A percentile compares a stretch with the other conserved stretches of the same genome.
Evolutionary conservation across 2,329 filamentous ascomycete genomes (phyloP).

Genomic region (Incumbomyces delicatus): DNA sequence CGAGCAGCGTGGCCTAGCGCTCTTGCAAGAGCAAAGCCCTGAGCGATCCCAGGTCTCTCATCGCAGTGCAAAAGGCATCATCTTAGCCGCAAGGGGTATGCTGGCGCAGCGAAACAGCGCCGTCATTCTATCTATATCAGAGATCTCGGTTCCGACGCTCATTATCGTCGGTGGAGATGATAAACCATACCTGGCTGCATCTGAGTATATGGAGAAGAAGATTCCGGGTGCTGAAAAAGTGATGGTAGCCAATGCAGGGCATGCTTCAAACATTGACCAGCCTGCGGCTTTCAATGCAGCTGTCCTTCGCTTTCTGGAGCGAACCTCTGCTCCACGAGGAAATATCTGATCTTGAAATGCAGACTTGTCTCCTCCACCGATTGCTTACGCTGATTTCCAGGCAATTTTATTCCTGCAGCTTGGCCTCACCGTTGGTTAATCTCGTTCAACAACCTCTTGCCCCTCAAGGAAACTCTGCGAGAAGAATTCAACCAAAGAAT

Average conservation of each 20-base stretch:
- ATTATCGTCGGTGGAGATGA: conserved; percentile 15
- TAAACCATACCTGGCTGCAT: conserved; percentile 13
- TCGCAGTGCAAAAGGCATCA: conserved; percentile 11
- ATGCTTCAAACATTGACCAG: conserved; percentile 10
- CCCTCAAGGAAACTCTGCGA: too few relatives aligned
- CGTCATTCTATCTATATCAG: conserved; percentile 8
- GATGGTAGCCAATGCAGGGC: conserved; percentile 8
- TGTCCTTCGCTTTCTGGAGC: conserved; percentile 9
- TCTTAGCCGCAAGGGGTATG: conserved; percentile 14
- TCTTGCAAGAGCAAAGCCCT: conserved; percentile 8
- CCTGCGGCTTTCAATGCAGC: conserved; percentile 10
- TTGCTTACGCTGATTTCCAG: too few relatives aligned
- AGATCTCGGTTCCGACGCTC: conserved; percentile 11
- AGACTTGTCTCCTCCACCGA: too few relatives aligned
- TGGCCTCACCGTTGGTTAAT: too few relatives aligned
- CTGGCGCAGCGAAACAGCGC: conserved; percentile 10
- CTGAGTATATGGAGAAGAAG: conserved; percentile 15
- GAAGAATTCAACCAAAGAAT: too few relatives aligned
- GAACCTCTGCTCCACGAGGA: background rate
- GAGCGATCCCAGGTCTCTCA: conserved; percentile 11
- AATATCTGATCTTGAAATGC: too few relatives aligned
- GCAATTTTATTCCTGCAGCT: too few relatives aligned
- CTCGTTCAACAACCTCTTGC: too few relatives aligned
- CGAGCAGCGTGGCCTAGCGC: conserved; percentile 7
- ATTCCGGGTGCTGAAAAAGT: conserved; percentile 13